Evolutionary conservation across 1,284 basidiomycete species (phyloP).

Genomic region (Papiliotrema nemorosa): DNA sequence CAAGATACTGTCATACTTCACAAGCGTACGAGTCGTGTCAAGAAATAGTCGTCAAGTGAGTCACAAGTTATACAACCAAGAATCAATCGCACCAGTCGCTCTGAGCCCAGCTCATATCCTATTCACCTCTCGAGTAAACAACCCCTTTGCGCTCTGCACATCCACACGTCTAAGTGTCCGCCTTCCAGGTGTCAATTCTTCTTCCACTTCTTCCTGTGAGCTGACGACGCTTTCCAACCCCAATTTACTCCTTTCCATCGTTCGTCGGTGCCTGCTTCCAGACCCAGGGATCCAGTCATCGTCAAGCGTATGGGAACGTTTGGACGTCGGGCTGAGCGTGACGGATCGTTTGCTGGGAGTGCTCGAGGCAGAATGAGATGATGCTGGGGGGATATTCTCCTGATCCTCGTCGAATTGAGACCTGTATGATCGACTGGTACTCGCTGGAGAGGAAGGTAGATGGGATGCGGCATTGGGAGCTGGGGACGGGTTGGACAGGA

Average conservation of each 20-base stretch:
- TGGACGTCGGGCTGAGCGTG: constrained; percentile 3
- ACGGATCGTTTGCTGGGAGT: constrained; percentile 4
- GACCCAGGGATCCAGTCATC: constrained; percentile 2
- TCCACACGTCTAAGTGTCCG: constrained; percentile 1
- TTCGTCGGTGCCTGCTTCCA: constrained; percentile 7
- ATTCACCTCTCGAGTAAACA: constrained; percentile 15
- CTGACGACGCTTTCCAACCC: constrained; percentile 2
- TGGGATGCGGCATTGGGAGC: not conserved
- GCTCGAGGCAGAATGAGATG: constrained; percentile 1
- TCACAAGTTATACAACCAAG: too few relatives aligned
- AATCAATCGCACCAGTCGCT: too few relatives aligned
- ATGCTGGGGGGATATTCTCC: constrained; percentile 30
- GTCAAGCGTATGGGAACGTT: constrained; percentile 8
- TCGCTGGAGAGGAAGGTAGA: constrained; percentile 8
- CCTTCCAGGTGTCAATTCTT: constrained; percentile 29
- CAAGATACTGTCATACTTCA: too few relatives aligned
- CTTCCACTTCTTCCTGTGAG: constrained; percentile 7
- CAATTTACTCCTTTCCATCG: constrained; percentile 21
- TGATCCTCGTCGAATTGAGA: constrained; percentile 17
- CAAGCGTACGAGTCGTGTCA: too few relatives aligned
- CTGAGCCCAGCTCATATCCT: constrained; percentile 1
- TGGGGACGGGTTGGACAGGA: not conserved
- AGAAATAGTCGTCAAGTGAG: too few relatives aligned
- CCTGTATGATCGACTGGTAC: constrained; percentile 2
- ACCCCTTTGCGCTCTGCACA: constrained; percentile 13